phyloP scores from a whole-genome alignment of 208 protist genomes.

The Acanthamoeba sp. region DNA sequence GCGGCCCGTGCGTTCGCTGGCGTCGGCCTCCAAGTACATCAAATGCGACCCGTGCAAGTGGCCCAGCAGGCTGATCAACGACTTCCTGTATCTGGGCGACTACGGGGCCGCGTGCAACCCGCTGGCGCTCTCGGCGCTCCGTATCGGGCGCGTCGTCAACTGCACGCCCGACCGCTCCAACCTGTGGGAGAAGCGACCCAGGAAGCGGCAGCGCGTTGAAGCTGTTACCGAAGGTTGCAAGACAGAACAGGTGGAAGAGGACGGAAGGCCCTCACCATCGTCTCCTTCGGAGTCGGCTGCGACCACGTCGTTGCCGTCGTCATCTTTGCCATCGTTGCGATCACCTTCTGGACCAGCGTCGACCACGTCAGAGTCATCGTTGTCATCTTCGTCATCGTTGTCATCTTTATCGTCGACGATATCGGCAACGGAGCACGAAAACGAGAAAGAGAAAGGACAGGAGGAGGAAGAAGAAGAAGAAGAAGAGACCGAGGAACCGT shows the following conservation, averaged over 20 bases:
- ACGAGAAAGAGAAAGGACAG: no score
- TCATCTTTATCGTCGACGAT: no score
- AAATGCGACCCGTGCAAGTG: neutral
- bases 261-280: neutral
- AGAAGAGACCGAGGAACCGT: neutral
- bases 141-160: neutral
- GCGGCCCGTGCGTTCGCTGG: neutral
- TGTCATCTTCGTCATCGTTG: no score
- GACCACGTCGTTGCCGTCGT: no score
- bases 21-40: slow-evolving; percentile 1
- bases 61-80: neutral
- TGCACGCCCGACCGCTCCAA: slow-evolving; percentile 25
- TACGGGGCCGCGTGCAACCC: slow-evolving; percentile 15
- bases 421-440: neutral
- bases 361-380: no score
- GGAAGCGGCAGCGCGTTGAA: neutral
- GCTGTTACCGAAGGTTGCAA: neutral
- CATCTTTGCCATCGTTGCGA: neutral
- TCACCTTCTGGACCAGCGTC: no score
- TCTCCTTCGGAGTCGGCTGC: neutral
- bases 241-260: neutral
- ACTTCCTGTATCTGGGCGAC: slow-evolving; percentile 39
- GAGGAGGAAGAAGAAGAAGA: no score
- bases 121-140: neutral
- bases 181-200: neutral